phyloP scores from a whole-genome alignment of 345 rosid genomes.

The Eucalyptus albens region DNA sequence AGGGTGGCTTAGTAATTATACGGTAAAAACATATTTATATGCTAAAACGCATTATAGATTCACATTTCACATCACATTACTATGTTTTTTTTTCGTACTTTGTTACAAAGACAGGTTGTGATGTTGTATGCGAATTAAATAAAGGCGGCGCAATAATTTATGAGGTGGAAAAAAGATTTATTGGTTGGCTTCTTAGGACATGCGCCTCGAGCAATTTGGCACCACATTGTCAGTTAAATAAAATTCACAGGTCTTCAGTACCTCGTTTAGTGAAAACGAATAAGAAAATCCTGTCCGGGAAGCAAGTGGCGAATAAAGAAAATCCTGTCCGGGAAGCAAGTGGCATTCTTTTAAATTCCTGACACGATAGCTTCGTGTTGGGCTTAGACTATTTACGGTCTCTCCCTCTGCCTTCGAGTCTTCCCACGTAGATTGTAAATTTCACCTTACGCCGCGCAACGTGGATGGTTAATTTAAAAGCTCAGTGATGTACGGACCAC shows the following conservation, averaged over 20 bases:
- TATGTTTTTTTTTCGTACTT: too few relatives aligned
- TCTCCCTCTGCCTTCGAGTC: background rate
- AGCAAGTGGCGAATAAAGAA: background rate
- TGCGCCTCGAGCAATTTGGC: background rate
- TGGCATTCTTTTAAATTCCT: background rate
- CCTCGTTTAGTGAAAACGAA: background rate
- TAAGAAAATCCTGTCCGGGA: background rate
- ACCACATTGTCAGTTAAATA: background rate
- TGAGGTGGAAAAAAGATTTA: background rate
- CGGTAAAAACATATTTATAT: too few relatives aligned
- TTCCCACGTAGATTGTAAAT: background rate
- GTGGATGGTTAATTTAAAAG: background rate
- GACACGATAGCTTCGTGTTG: background rate
- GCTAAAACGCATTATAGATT: background rate
- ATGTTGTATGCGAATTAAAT: background rate
- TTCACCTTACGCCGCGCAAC: background rate
- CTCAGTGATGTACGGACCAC: background rate
- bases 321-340: background rate
- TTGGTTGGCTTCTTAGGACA: background rate
- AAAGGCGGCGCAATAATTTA: background rate
- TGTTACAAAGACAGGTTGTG: background rate
- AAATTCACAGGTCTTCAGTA: background rate
- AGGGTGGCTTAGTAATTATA: background rate
- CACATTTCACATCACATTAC: accelerated
- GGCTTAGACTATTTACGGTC: background rate